Evolutionary conservation across 495 filamentous ascomycete genomes (phyloP), one percentile per base, ranked within the genome.

Genomic region (Penicillium paxilli): DNA sequence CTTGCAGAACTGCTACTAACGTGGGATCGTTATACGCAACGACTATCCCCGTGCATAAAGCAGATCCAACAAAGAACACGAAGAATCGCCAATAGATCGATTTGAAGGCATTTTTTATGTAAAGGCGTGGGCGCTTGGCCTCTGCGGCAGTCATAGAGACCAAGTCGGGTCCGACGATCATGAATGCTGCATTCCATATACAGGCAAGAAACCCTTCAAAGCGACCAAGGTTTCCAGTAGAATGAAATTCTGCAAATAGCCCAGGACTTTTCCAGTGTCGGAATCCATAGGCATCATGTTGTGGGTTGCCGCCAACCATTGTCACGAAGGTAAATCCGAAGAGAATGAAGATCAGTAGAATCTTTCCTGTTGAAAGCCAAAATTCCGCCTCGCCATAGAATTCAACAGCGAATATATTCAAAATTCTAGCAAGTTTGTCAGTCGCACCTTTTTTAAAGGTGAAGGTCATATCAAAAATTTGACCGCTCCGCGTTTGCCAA

Each of bases 81-180:
- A 79, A 83, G 45, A 93, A 80, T 24, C 89, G 83, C 63, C 83
- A 83, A 59, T 89, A 90, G 2, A 91, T 85, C 5, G 83, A 84
- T 52, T 90, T 91, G 70, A 84, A 91, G 16, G 88, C 89, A 46
- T 77, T 79, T 44, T 67, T 67, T 54, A 75, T 63, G 20, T 63
- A 65, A 11, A 61, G 56, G 0, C 90, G 79, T n/a, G 89, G 88
- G 49, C 87, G 87, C 57, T 85, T 81, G 7, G 87, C 81, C 62
- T 93, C 89, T 38, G 87, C 89, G 3, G 89, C 87, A 0, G 87
- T 84, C 86, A 92, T 92, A 45, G 83, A 81, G 44, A 92, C 84
- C 61, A 91, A 92, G 60, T 92, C 89, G 0, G 88, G 88, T 3
- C 89, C 89, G 6, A 71, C 68, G 11, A 68, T 63, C 12, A 48